Conservation (phyloP, 768 basidiomycete species). For the Termitomyces sp. region DNA sequence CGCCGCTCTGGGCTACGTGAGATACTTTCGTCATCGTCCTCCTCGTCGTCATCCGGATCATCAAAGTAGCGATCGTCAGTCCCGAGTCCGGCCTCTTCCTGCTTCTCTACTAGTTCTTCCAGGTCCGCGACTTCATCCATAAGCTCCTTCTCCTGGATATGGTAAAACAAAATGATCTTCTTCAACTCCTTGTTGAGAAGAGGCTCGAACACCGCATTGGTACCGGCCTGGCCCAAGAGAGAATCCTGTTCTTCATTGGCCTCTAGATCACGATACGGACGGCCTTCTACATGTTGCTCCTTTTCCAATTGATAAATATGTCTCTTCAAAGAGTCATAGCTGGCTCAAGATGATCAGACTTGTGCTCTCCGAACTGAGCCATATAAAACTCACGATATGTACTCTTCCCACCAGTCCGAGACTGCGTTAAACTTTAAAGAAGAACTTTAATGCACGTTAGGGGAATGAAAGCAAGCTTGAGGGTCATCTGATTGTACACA, state of each 20-base stretch:
- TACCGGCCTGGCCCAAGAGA: constrained; percentile 45
- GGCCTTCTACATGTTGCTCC: constrained; percentile 50
- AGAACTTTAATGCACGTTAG: constrained; percentile 40
- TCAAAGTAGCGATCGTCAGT: constrained; percentile 51
- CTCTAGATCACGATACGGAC: constrained; percentile 53
- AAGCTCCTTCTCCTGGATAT: constrained; percentile 70
- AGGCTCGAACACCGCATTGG: constrained; percentile 63
- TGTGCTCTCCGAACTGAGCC: not conserved
- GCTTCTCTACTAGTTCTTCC: constrained; percentile 51
- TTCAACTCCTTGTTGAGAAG: constrained; percentile 78
- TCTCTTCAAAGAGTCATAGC: constrained; percentile 85
- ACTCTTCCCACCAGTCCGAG: constrained; percentile 90
- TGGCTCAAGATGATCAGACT: constrained; percentile 20
- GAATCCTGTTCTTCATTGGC: constrained; percentile 61
- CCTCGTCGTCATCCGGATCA: constrained; percentile 59
- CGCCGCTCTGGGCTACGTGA: constrained; percentile 35
- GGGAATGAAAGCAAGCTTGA: not conserved
- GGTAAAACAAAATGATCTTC: constrained; percentile 82
- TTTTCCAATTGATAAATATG: constrained; percentile 85
- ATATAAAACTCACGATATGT: constrained; percentile 64
- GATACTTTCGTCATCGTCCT: constrained; percentile 42
- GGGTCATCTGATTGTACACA: constrained; percentile 5
- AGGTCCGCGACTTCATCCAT: constrained; percentile 54
- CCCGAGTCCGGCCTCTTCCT: constrained; percentile 57
- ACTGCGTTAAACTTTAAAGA: constrained; percentile 91